These are phyloP conservation scores for Olyra latifolia DNA, from an alignment of 176 grass and related monocot genomes.

Conservation along the genomic window DNA sequence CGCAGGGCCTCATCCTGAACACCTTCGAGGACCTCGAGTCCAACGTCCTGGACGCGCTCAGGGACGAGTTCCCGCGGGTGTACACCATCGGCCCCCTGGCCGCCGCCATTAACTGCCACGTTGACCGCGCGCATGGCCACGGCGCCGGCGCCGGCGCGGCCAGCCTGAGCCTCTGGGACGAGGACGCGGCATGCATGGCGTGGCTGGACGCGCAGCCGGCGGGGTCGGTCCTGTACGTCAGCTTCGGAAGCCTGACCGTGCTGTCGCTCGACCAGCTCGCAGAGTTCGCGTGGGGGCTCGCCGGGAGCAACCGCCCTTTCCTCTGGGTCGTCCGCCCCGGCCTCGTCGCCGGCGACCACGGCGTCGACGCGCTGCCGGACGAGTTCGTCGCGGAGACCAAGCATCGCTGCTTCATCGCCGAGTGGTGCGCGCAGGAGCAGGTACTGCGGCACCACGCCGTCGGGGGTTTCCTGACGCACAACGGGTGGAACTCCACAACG, in stretches of 20 bases:
- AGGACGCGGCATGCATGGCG: constrained; percentile 45
- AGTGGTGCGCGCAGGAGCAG: constrained; percentile 65
- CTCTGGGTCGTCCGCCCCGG: constrained; percentile 44
- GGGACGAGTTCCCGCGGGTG: constrained; percentile 37
- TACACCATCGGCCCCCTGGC: constrained; percentile 53
- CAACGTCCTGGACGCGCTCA: constrained; percentile 41
- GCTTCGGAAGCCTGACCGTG: constrained; percentile 61
- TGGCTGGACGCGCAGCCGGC: constrained; percentile 52
- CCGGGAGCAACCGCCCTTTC: constrained; percentile 21
- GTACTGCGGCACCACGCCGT: constrained; percentile 59
- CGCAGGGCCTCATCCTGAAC: constrained; percentile 56
- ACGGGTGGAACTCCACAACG: constrained; percentile 66
- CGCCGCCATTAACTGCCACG: too few relatives aligned
- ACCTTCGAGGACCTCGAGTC: constrained; percentile 50
- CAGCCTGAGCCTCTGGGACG: constrained; percentile 56
- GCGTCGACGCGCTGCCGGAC: constrained; percentile 19
- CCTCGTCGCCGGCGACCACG: constrained; percentile 13
- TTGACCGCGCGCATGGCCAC: not conserved
- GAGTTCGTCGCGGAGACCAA: constrained; percentile 17
- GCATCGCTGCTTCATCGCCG: constrained; percentile 33
- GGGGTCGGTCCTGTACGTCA: constrained; percentile 51
- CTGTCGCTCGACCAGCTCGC: constrained; percentile 15
- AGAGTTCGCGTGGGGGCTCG: constrained; percentile 50
- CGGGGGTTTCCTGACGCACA: constrained; percentile 60
- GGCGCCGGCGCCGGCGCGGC: not conserved